Evolutionary conservation across 2,329 filamentous ascomycete genomes (phyloP), one percentile per base, ranked within the genome.

Genomic region (Bertia moriformis): DNA sequence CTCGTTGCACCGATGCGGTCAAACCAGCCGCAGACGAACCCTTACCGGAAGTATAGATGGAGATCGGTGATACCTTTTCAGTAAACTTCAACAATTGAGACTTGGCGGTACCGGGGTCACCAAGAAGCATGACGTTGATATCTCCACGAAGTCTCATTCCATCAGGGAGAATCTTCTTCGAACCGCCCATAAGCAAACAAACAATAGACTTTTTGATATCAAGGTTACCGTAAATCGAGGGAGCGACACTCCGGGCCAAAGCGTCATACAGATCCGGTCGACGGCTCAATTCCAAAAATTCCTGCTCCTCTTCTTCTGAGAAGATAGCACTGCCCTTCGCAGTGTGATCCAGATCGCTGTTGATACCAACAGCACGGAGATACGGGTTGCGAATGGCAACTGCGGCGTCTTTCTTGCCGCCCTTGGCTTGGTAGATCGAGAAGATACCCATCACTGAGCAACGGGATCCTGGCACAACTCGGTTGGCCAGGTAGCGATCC

Each of bases 121-220:
- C 91, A 18, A 98, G 80, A 18, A 98, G 73, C 12, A 98, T 72
- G 3, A 98, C 89, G 57, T 98, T 98, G 60, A 98, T 98, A 52
- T 98, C 91, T 51, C 91, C 91, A 71, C 91, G 78, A 5, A 98
- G 72, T 54, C 84, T 93, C 88, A 98, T 98, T 24, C 91, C 91
- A 49, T 98, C 91, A 0, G 91, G 91, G 0, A 98, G 65, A 27
- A 98, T 93, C 62, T 98, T 98, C 61, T 98, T 98, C 19, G 87
- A 93, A 13, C 91, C 91, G 42, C 91, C 91, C 56, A 96, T 77
- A 2, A 98, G 67, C 4, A 98, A 67, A 61, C 91, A 98, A 1
- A 93, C 74, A 49, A 98, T 96, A 3, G 91, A 80, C 59, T 96
- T 98, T 56, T 98, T 98, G 59, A 98, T 98, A 54, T 96, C 85